Evolutionary conservation across 192 early-diverging fungal genomes (phyloP).

Genomic region (Coemansia sp.): DNA sequence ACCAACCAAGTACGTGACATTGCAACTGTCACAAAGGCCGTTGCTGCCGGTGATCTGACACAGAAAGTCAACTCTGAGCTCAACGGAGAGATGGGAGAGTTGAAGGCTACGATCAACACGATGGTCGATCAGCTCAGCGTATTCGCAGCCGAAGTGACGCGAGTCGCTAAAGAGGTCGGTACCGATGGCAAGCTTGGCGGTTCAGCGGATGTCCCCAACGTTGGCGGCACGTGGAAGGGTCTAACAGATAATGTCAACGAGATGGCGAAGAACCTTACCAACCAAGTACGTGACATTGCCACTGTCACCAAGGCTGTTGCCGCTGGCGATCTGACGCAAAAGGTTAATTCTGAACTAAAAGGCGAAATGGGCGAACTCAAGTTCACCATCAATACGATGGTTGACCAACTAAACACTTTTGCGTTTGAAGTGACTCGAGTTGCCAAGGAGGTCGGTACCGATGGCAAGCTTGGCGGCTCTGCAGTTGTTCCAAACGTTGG

Average conservation of each 20-base stretch:
- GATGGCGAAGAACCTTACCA: conserved; percentile 63
- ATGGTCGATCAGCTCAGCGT: conserved; percentile 62
- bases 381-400: conserved; percentile 64
- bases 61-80: conserved; percentile 55
- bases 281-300: conserved; percentile 59
- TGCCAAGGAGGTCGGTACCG: conserved; percentile 64
- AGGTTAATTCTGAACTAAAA: conserved; percentile 57
- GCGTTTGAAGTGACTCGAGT: conserved; percentile 67
- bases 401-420: conserved; percentile 65
- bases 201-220: conserved; percentile 42
- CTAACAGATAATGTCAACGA: conserved; percentile 61
- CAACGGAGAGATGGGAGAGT: conserved; percentile 60
- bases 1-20: conserved; percentile 60
- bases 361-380: conserved; percentile 68
- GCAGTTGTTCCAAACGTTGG: conserved; percentile 60
- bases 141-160: conserved; percentile 58
- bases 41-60: conserved; percentile 57
- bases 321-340: conserved; percentile 62
- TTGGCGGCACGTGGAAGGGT: conserved; percentile 61
- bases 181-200: conserved; percentile 62
- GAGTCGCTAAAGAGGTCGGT: conserved; percentile 59
- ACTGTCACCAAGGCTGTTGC: conserved; percentile 62
- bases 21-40: conserved; percentile 58
- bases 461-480: conserved; percentile 67
- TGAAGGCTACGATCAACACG: conserved; percentile 64